Evolutionary conservation across 2,329 filamentous ascomycete genomes (phyloP), one percentile per base, ranked within the genome.

Genomic region (Aurifilum marmelostoma): DNA sequence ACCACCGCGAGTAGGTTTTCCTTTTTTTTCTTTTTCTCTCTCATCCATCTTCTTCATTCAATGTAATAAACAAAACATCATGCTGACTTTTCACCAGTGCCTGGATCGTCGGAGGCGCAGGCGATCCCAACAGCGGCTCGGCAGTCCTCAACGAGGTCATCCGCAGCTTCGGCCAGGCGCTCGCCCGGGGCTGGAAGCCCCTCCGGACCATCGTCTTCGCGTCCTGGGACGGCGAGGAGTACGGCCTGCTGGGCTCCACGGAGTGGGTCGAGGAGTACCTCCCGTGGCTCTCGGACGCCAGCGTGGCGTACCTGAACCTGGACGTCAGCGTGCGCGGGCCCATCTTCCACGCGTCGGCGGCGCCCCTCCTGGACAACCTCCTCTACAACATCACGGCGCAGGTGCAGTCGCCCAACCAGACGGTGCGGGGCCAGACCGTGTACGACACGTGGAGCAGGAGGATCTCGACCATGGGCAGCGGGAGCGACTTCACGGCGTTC

Each of bases 241-340:
- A 95, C 74, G 92, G 91, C 0, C 81, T 96, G 0, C 79, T 97
- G 9, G 93, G 93, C 1, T 93, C 90, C 3, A 94, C 92, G 0
- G 93, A 97, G 75, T 97, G 92, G 91, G 92, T 97, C 0, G 92
- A 97, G 75, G 92, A 97, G 69, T 90, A 92, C 70, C 78, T 93
- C 1, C 88, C 91, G 0, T 96, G 92, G 92, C 85, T 97, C 1
- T 87, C 84, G 0, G 84, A 87, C 21, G 87, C 89, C 0, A 88
- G 91, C 9, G 86, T 97, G 64, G 88, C 91, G 0, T 97, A 97
- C 73, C 81, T 97, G 66, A 97, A 97, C 74, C 88, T 96, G 37
- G 93, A 96, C 75, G 88, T 93, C 8, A 66, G 68, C 52, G 70
- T 71, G 27, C 47, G 70, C 16, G 70, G 92, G 87, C 3, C 83